Evolutionary conservation across 768 basidiomycete genomes (phyloP).

Genomic region (Cyclocybe cylindracea): DNA sequence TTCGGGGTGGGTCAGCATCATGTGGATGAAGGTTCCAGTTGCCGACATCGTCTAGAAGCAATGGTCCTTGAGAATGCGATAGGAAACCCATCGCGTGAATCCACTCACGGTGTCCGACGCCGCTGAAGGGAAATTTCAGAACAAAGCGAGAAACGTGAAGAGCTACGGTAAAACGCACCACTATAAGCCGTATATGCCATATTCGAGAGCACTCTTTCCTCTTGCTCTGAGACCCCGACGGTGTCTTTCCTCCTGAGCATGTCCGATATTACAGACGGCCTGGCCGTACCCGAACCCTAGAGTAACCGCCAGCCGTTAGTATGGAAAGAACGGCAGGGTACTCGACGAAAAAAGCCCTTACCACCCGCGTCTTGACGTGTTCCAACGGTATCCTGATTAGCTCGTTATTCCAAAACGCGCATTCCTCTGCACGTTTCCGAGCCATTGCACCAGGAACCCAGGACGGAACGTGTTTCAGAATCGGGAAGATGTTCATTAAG

Average conservation of each 20-base stretch:
- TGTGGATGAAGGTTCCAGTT: too few species aligned
- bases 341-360: neutral
- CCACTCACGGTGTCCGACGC: too few species aligned
- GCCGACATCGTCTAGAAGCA: too few species aligned
- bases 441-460: slow-evolving; percentile 11
- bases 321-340: neutral
- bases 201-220: slow-evolving; percentile 2
- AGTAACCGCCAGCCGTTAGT: too few species aligned
- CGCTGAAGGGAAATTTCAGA: too few species aligned
- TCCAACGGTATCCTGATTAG: slow-evolving; percentile 3
- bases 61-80: too few species aligned
- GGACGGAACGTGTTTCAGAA: slow-evolving; percentile 6
- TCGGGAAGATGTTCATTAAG: slow-evolving; percentile 10
- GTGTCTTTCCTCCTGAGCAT: neutral
- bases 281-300: neutral
- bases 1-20: too few species aligned
- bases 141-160: too few species aligned
- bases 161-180: too few species aligned
- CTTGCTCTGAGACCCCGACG: neutral
- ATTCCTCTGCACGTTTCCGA: slow-evolving; percentile 1
- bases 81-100: too few species aligned
- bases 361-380: slow-evolving; percentile 4
- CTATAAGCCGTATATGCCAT: slow-evolving; percentile 1
- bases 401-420: neutral
- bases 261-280: slow-evolving; percentile 1